Evolutionary conservation across 2,329 filamentous ascomycete species (phyloP), one percentile per base, ranked within the genome.

Genomic region (Cordyceps tenuipes): DNA sequence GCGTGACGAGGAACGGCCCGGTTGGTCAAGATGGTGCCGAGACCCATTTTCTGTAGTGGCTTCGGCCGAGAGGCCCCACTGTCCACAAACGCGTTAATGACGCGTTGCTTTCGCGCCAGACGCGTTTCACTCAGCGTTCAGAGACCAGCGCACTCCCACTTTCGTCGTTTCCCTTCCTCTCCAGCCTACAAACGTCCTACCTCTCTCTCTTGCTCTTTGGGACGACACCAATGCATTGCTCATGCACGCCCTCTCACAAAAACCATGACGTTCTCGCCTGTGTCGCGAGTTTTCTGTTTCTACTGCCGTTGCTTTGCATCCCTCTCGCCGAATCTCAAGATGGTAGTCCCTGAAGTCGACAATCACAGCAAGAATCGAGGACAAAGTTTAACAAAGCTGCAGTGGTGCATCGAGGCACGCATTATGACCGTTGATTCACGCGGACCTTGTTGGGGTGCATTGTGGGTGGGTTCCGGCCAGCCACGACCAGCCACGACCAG

Each of bases 71-170:
- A 21, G 19, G 5, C 26, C 8, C 17, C 19, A 44, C 21, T 17
- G n/a, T 52, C 12, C 13, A 29, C 34, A 34, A 23, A 17, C 58
- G 58, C 58, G 58, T 60, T 44, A 60, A 54, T 59, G 43, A 60
- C 58, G 58, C 51, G 58, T 60, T 54, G 29, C 15, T 49, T 60
- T 60, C 58, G 51, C 58, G 58, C 48, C 43, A 26, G 58, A 34
- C 58, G 58, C 51, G 58, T 55, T 46, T 60, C 50, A 34, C 34
- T 15, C 31, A n/a, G 49, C 31, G n/a, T 49, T 43, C 59, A 62
- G 61, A 57, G 46, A 49, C 34, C 34, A 19, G 44, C 26, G 6
- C 21, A 57, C 31, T 31, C 46, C 46, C 46, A 41, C 55, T 39
- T 57, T 31, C 34, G 34, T 39, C 39, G 26, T 36, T 50, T 31